Evolutionary conservation across 345 rosid genomes (phyloP), one percentile per base, ranked within the genome.

Genomic region (Acer saccharum): DNA sequence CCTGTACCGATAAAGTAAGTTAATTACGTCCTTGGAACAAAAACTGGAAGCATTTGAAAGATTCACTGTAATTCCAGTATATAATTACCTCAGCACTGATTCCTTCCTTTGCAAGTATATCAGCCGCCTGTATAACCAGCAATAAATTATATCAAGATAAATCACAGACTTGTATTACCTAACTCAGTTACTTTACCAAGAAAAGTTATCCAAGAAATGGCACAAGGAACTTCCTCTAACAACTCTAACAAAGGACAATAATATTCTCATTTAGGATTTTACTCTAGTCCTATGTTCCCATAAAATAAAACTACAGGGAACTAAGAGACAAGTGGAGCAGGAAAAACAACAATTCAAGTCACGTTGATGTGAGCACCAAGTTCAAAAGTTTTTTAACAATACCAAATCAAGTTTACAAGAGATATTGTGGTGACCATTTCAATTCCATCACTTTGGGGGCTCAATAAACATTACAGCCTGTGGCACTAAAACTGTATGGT

Each of bases 51-150:
- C 21, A 67, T 43, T 48, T 71, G 2, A 6, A 29, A 52, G 1
- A 68, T 7, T 13, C 10, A 12, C n/a, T 65, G 20, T 41, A 14
- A 62, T 54, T 69, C 35, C 23, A 3, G 62, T 18, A 62, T 25
- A 48, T 35, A 72, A 69, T 78, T 89, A 95, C 99, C 98, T 92
- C 96, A 8, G 93, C 92, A 72, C 87, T 91, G 11, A 95, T 92
- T 83, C 95, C 99, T 80, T 95, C 97, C 84, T 92, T 90, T 44
- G 90, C 88, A 67, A 95, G 96, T 73, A 84, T 88, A 78, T 95
- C 97, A 63, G 97, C 95, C 14, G 98, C 98, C 98, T 92, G 80
- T 50, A 72, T 71, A 78, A 69, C 69, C 79, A 64, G 29, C n/a
- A 75, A 21, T 35, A 7, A 20, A 69, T 73, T 50, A 75, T 20